Evolutionary conservation across 352 stramenopile genomes (phyloP).

Genomic region (Peronospora belbahrii): DNA sequence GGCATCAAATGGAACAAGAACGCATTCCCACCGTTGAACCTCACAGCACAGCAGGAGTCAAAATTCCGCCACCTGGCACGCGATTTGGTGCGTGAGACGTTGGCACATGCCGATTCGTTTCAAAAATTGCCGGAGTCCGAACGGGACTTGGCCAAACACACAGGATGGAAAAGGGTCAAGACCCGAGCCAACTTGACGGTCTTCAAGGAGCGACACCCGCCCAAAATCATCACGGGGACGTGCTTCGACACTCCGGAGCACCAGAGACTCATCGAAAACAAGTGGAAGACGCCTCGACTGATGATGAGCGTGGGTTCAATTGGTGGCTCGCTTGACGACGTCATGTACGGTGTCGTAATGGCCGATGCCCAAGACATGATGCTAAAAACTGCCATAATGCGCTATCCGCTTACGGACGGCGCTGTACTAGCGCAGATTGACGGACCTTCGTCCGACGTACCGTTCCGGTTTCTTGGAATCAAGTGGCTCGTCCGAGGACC

Average conservation of each 20-base stretch:
- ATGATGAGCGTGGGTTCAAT: constrained; percentile 38
- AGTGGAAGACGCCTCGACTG: constrained; percentile 41
- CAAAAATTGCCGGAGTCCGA: constrained; percentile 7
- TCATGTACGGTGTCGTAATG: constrained; percentile 46
- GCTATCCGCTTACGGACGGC: too few species aligned
- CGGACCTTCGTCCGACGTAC: too few species aligned
- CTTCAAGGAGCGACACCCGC: constrained; percentile 34
- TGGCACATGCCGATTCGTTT: constrained; percentile 28
- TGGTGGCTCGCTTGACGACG: constrained; percentile 48
- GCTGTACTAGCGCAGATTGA: too few species aligned
- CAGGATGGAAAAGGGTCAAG: constrained; percentile 38
- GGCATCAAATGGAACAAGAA: constrained; percentile 4
- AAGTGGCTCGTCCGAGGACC: too few species aligned
- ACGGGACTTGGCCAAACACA: constrained; percentile 19
- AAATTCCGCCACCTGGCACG: constrained; percentile 23
- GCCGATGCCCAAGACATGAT: constrained; percentile 34
- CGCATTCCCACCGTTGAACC: constrained; percentile 27
- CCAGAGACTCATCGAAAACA: constrained; percentile 23
- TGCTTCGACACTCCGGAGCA: constrained; percentile 24
- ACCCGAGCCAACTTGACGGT: constrained; percentile 32
- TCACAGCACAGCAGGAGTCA: constrained; percentile 16
- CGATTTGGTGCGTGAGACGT: constrained; percentile 28
- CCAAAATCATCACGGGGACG: constrained; percentile 19
- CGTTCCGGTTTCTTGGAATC: too few species aligned
- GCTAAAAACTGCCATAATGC: constrained; percentile 30